Conservation (phyloP, 495 filamentous ascomycete species). For the Articulospora tetracladia region DNA sequence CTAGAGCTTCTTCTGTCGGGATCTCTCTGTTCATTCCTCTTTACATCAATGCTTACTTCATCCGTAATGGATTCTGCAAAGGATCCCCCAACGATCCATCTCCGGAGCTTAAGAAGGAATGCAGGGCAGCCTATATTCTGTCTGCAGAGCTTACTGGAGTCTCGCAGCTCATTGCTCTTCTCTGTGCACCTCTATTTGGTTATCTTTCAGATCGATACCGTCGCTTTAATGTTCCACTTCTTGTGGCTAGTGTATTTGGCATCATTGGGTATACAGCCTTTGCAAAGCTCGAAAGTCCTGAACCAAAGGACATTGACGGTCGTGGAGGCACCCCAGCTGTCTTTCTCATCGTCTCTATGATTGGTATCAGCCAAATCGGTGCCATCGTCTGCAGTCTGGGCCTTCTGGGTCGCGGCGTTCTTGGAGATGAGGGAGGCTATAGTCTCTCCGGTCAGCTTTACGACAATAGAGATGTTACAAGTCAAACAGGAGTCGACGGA, state of each 20-base stretch:
- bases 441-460: conserved; percentile 23
- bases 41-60: conserved; percentile 86
- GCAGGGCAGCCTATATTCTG: conserved; percentile 78
- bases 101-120: conserved; percentile 73
- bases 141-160: conserved; percentile 81
- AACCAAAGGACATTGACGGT: conserved; percentile 52
- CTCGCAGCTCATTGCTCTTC: conserved; percentile 79
- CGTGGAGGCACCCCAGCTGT: conserved; percentile 59
- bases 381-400: conserved; percentile 91
- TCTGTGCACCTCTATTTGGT: conserved; percentile 84
- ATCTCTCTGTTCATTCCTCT: conserved; percentile 94
- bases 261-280: conserved; percentile 73
- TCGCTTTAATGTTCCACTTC: conserved; percentile 67
- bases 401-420: conserved; percentile 73
- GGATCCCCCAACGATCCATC: conserved; percentile 53
- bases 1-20: conserved; percentile 90
- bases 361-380: conserved; percentile 91
- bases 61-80: conserved; percentile 71
- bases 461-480: background rate
- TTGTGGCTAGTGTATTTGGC: conserved; percentile 66
- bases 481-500: background rate
- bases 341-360: conserved; percentile 70
- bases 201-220: conserved; percentile 61
- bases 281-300: conserved; percentile 64
- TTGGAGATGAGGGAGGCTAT: conserved; percentile 45